phyloP scores from a whole-genome alignment of 139 green algal genomes.

The Mesostigma viride region DNA sequence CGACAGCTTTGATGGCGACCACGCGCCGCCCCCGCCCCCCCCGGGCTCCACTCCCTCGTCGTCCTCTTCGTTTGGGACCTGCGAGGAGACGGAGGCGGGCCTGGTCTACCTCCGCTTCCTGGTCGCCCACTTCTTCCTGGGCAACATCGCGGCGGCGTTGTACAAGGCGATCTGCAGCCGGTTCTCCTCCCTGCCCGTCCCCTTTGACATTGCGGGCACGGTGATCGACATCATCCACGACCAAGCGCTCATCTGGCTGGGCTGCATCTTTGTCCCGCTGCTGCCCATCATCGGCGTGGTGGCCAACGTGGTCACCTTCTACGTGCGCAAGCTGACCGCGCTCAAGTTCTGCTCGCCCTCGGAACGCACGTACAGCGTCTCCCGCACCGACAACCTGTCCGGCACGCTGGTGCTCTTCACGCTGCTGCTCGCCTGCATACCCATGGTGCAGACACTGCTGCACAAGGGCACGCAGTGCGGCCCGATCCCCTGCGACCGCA shows the following conservation, averaged over 20 bases:
- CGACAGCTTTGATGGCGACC: too few species aligned
- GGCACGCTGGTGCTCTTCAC: neutral
- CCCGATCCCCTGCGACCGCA: neutral
- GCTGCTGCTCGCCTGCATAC: neutral
- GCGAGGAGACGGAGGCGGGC: neutral
- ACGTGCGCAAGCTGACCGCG: too few species aligned
- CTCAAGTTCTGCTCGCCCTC: neutral
- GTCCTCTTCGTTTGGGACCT: too few species aligned
- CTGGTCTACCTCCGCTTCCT: neutral
- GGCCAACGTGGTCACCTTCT: too few species aligned
- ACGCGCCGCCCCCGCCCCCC: too few species aligned
- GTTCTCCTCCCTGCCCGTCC: too few species aligned
- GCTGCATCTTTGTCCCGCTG: neutral
- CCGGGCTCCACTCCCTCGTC: too few species aligned
- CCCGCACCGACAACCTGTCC: neutral
- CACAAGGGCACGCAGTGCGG: neutral
- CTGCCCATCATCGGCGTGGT: too few species aligned
- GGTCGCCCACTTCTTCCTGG: neutral
- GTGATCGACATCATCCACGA: neutral
- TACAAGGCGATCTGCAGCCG: too few species aligned
- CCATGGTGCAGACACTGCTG: neutral
- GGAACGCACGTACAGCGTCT: neutral
- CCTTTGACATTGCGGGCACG: neutral
- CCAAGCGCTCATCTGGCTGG: neutral
- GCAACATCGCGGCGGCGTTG: neutral